These are phyloP conservation scores for Piloderma croceum DNA, from an alignment of 768 basidiomycete species.

Conservation along the genomic window DNA sequence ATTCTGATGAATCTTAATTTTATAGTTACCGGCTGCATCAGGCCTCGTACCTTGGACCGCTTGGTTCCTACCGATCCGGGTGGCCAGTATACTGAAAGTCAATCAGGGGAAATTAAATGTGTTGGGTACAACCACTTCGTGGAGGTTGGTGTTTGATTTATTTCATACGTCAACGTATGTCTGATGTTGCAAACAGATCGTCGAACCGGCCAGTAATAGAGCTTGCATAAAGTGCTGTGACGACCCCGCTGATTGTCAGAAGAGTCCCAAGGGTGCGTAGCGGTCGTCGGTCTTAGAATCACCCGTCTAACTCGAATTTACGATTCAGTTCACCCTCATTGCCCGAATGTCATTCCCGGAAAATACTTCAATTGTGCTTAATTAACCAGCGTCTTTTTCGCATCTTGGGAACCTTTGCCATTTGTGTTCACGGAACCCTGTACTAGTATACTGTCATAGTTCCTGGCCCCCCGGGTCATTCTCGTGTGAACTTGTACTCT, in stretches of 20 bases:
- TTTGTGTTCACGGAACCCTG: no score
- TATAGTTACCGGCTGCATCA: slow-evolving; percentile 53
- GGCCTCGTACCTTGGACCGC: slow-evolving; percentile 35
- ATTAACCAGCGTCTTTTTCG: no score
- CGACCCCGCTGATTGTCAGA: slow-evolving; percentile 48
- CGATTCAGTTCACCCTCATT: slow-evolving; percentile 41
- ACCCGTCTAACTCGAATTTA: not conserved
- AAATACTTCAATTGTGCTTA: slow-evolving; percentile 50
- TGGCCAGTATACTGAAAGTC: slow-evolving; percentile 57
- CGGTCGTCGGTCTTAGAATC: not conserved
- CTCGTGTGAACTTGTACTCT: no score
- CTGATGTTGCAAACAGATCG: no score
- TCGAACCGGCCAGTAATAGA: slow-evolving; percentile 45
- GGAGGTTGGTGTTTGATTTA: no score
- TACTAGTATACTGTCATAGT: no score
- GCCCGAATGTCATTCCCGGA: slow-evolving; percentile 46
- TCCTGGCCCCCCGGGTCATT: no score
- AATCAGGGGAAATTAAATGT: slow-evolving; percentile 47
- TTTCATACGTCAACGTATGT: no score
- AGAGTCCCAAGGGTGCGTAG: slow-evolving; percentile 37
- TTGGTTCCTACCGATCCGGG: slow-evolving; percentile 45
- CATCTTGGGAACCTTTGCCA: no score
- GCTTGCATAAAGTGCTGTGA: slow-evolving; percentile 59
- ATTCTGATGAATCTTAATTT: no score
- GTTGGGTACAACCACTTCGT: slow-evolving; percentile 58